Evolutionary conservation across 768 basidiomycete species (phyloP).

Genomic region (Suillus clintonianus): DNA sequence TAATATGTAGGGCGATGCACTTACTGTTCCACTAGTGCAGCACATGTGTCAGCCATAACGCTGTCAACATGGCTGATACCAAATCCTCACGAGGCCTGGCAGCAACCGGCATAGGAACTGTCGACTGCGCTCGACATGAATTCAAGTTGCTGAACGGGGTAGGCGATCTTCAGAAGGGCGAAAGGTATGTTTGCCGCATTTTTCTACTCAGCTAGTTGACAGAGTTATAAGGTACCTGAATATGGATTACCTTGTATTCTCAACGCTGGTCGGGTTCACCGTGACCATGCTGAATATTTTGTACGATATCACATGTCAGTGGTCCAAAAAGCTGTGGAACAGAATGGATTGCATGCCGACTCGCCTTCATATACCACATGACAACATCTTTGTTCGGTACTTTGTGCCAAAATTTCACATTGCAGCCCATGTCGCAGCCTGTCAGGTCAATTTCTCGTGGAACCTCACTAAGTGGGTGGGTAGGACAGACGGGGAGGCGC

Average conservation of each 20-base stretch:
- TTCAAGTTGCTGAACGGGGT: background rate
- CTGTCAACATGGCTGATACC: background rate
- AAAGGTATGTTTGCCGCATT: background rate
- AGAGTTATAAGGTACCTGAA: background rate
- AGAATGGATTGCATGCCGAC: slow-evolving; percentile 1
- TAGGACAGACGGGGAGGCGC: background rate
- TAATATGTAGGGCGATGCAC: no score
- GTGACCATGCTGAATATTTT: slow-evolving; percentile 5
- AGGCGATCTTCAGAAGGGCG: slow-evolving; percentile 1
- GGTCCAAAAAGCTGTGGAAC: slow-evolving; percentile 10
- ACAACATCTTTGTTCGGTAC: background rate
- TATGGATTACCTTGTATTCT: slow-evolving; percentile 4
- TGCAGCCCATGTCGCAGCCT: background rate
- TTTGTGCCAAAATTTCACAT: background rate
- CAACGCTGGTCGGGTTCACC: background rate
- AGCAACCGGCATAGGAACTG: background rate
- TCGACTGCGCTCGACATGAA: background rate
- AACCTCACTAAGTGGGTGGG: background rate
- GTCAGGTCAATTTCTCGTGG: background rate
- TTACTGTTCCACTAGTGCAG: background rate
- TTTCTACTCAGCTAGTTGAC: background rate
- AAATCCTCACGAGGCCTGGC: background rate
- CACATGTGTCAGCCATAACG: background rate
- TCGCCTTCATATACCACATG: background rate
- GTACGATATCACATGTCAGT: slow-evolving; percentile 27